Base-by-base conservation (phyloP, 2,329 filamentous ascomycete species). In the Paramyrothecium roridum region DNA sequence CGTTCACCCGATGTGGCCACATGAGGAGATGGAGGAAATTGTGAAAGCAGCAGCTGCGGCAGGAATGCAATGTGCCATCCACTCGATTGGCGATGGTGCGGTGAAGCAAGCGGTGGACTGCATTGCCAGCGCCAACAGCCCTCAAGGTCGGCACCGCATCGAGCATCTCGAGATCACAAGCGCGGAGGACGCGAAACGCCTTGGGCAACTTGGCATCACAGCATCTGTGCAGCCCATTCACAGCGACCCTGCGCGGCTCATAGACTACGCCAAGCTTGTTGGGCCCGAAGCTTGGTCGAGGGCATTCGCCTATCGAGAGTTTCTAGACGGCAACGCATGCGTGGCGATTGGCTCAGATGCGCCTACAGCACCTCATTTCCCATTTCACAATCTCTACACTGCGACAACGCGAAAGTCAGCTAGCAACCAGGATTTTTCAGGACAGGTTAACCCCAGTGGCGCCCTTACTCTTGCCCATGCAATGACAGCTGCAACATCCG, bases 11-110 rank as follows among this genome's bases (percentile, higher is more conserved):
- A 43, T 43, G n/a, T 43, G 37, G 37, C 37, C 37, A 3, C 4
- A 19, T 3, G 37, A 43, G 13, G 37, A 43, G 37, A 43, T 43
- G 37, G 12, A 43, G 16, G 37, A 16, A 6, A 16, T 43, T 19
- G n/a, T 43, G n/a, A 43, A 43, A 19, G 37, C 7, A 19, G 37
- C 37, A 7, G 37, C 13, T 4, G 37, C 13, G 4, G 37, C 37
- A 43, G 37, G 37, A 43, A 43, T 43, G n/a, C 37, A 88, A 64
- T 79, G 82, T 54, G 84, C 84, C 0, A 71, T 87, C 8, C 84
- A 87, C 64, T 84, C 84, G 30, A 87, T 87, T 56, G 84, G 84
- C 30, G 84, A 87, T 58, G 74, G 73, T 11, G 82, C 85, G 3
- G 76, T 86, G 19, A 73, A 70, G 22, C 78, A 79, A 59, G 83